phyloP scores from a whole-genome alignment of 73 alveolate species.

The Tetrahymena malaccensis region DNA sequence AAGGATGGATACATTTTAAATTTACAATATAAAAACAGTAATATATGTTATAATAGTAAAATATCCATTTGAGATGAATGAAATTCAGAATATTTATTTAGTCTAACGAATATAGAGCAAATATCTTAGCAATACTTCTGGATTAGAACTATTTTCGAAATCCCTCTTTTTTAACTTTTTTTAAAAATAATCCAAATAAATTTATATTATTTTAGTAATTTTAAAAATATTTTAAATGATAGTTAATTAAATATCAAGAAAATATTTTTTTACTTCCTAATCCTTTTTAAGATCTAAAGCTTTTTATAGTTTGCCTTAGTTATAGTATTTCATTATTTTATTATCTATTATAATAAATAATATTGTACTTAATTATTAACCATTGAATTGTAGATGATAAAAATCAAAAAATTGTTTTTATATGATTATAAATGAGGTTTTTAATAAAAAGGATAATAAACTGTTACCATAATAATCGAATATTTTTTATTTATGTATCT shows the following conservation, averaged over 20 bases:
- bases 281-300: neutral
- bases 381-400: neutral
- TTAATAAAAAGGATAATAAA: too few relatives aligned
- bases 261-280: neutral
- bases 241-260: too few relatives aligned
- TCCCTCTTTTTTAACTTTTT: neutral
- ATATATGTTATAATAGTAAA: neutral
- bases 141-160: neutral
- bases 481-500: neutral
- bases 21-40: neutral
- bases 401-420: too few relatives aligned
- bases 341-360: neutral
- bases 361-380: neutral
- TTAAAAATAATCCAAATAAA: too few relatives aligned
- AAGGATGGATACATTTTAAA: too few relatives aligned
- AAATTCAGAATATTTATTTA: neutral
- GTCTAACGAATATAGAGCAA: neutral
- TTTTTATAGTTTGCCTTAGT: neutral
- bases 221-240: too few relatives aligned
- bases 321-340: neutral
- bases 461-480: neutral
- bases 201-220: too few relatives aligned
- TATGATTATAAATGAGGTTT: too few relatives aligned
- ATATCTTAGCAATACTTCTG: neutral
- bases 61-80: neutral